phyloP scores from a whole-genome alignment of 345 rosid species.

The Bretschneidera sinensis region DNA sequence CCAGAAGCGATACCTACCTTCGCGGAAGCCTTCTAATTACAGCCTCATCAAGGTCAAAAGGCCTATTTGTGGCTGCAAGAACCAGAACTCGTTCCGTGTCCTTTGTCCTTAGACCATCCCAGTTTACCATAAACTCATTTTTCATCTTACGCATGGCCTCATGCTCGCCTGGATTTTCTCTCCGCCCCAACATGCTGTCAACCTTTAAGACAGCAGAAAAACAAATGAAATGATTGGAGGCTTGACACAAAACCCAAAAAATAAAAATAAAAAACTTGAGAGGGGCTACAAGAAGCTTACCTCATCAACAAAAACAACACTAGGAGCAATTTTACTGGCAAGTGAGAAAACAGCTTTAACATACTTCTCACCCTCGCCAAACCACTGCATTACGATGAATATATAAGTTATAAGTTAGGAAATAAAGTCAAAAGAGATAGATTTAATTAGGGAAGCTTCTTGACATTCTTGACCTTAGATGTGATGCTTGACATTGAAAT shows the following conservation, averaged over 20 bases:
- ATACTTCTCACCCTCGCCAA: constrained; percentile 94
- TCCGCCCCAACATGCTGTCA: constrained; percentile 93
- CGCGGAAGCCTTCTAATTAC: constrained; percentile 86
- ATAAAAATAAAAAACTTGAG: constrained; percentile 5
- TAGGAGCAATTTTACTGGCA: constrained; percentile 87
- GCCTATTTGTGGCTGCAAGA: constrained; percentile 93
- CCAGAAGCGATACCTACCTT: constrained; percentile 31
- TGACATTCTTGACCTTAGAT: constrained; percentile 55
- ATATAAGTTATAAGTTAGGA: constrained; percentile 11
- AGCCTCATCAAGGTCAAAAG: constrained; percentile 97
- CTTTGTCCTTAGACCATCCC: constrained; percentile 86
- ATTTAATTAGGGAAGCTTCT: constrained; percentile 1
- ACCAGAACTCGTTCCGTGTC: constrained; percentile 85
- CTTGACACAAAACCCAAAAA: not conserved
- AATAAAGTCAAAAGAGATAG: not conserved
- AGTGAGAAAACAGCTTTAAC: constrained; percentile 88
- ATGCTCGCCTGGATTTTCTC: constrained; percentile 82
- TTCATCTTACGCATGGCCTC: constrained; percentile 93
- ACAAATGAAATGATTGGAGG: not conserved
- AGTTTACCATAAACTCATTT: constrained; percentile 92
- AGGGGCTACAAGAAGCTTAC: constrained; percentile 29
- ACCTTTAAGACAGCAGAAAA: constrained; percentile 43
- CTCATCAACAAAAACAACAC: constrained; percentile 92
- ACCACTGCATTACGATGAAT: constrained; percentile 56
- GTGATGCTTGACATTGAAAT: constrained; percentile 88